These are phyloP conservation scores for Dalbergia oliveri DNA, from an alignment of 306 rosid genomes.

Conservation along the genomic window DNA sequence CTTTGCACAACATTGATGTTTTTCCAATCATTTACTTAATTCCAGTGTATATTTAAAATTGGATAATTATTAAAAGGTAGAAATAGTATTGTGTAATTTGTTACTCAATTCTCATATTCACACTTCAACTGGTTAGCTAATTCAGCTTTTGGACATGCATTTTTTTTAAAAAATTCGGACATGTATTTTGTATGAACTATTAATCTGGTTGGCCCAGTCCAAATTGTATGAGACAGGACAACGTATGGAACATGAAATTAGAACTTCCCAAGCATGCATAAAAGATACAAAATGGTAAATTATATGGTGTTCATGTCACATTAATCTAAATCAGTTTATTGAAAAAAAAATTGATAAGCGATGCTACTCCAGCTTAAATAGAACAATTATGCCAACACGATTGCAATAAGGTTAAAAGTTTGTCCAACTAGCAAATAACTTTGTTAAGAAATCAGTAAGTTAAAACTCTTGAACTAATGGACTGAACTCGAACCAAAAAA, in stretches of 20 bases:
- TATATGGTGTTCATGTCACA: background rate
- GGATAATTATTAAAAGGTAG: no score
- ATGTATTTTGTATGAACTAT: background rate
- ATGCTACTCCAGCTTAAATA: background rate
- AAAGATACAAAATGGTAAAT: conserved; percentile 10
- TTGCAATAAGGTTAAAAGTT: no score
- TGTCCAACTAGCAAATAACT: no score
- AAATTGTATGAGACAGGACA: background rate
- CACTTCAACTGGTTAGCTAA: conserved; percentile 6
- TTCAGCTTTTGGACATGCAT: background rate
- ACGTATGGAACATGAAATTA: background rate
- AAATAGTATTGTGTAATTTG: no score
- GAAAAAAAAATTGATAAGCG: background rate
- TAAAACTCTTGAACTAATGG: no score
- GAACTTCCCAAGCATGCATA: background rate
- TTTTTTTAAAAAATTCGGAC: background rate
- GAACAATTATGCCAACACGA: background rate
- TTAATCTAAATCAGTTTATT: background rate
- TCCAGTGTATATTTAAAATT: no score
- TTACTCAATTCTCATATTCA: conserved; percentile 7
- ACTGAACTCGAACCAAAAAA: no score
- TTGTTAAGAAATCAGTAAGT: no score
- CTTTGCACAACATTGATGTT: no score
- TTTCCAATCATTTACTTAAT: no score
- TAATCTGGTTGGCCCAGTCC: background rate